Conservation (phyloP, 75 land plant species). For the Larix kaempferi region DNA sequence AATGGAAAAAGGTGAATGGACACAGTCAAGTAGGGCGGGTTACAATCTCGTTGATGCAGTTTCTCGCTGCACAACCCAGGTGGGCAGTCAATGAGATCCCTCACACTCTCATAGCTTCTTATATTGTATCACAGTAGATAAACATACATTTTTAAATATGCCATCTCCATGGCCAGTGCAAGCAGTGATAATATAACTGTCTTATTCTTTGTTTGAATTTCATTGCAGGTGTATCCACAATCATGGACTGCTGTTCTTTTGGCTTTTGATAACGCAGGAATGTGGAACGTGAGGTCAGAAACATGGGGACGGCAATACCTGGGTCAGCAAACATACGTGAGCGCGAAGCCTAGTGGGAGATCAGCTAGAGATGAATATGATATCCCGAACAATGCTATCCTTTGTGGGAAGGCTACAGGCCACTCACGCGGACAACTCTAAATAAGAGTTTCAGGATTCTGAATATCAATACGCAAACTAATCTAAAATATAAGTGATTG, state of each 20-base stretch:
- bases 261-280: constrained; percentile 61
- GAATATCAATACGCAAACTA: no score
- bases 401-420: constrained; percentile 36
- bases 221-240: constrained; percentile 51
- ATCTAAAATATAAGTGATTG: no score
- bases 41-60: constrained; percentile 79
- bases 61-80: constrained; percentile 64
- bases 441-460: no score
- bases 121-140: no score
- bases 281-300: constrained; percentile 70
- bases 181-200: neutral
- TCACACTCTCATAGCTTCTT: no score
- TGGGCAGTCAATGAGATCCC: constrained; percentile 1
- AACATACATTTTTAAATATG: neutral
- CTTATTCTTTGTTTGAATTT: neutral
- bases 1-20: constrained; percentile 71
- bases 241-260: constrained; percentile 56
- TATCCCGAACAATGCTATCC: constrained; percentile 34
- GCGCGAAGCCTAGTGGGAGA: constrained; percentile 29
- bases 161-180: neutral
- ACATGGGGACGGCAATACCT: constrained; percentile 43
- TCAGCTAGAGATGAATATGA: constrained; percentile 45
- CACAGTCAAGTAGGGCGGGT: constrained; percentile 26
- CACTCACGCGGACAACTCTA: no score
- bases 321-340: constrained; percentile 63